phyloP scores from a whole-genome alignment of 2,329 filamentous ascomycete species.

The Dryadomyces quercus-mongolicae region DNA sequence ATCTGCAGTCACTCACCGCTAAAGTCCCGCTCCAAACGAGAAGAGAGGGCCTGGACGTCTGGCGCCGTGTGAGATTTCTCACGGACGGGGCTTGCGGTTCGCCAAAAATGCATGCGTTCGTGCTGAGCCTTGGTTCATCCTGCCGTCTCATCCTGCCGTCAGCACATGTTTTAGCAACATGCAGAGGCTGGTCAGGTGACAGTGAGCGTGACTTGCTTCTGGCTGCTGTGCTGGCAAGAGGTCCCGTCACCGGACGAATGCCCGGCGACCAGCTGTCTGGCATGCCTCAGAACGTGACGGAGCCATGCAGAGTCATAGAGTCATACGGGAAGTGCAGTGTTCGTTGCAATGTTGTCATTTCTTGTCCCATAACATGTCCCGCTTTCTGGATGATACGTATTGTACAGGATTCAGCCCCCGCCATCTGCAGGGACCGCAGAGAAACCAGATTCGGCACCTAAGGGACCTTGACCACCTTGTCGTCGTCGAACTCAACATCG shows the following conservation, averaged over 20 bases:
- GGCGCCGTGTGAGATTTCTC: too few species aligned
- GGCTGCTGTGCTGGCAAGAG: too few species aligned
- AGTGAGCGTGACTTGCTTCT: neutral
- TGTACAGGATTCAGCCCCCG: neutral
- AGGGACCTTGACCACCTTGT: constrained; percentile 54
- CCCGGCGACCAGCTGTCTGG: neutral
- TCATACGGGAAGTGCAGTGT: neutral
- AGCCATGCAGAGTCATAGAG: neutral
- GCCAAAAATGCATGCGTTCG: too few species aligned
- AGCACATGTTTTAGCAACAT: too few species aligned
- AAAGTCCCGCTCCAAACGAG: too few species aligned
- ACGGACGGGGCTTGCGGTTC: too few species aligned
- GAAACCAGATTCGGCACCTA: constrained; percentile 20
- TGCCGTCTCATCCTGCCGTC: neutral
- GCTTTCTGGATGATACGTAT: neutral
- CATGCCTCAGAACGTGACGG: neutral
- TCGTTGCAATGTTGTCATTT: neutral
- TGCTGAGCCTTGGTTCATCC: too few species aligned
- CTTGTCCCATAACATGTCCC: neutral
- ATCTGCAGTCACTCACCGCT: too few species aligned
- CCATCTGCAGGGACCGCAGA: neutral
- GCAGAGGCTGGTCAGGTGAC: neutral
- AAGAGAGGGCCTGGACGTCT: too few species aligned
- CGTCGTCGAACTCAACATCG: constrained; percentile 77
- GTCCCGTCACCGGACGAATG: neutral